Base-by-base conservation (phyloP, 2,329 filamentous ascomycete genomes). In the Herpotrichia juniperi region DNA sequence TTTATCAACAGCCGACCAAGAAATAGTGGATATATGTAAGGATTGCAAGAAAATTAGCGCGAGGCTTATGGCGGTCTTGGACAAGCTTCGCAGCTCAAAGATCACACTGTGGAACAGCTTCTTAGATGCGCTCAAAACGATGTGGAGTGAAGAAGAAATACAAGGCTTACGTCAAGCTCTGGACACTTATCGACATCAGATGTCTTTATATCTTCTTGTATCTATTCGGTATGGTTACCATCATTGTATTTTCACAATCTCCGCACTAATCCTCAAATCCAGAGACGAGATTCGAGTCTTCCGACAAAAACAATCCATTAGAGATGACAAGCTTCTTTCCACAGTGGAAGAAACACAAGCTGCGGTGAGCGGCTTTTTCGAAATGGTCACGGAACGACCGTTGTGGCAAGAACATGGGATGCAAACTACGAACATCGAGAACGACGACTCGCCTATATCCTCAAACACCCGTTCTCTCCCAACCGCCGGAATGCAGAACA, bases 111-210 rank as follows among this genome's bases (percentile, higher is more conserved):
- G 50, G 54, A 22, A 2, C 5, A 57, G 50, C 28, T 57, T 53
- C 32, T 8, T 19, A 12, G 21, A 16, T 30, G 53, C 53, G 2
- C 26, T 59, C 7, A 30, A 21, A 14, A 50, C 40, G 5, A 21
- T 59, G 0, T 59, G 53, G 56, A 50, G 16, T 16, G 12, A 54
- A n/a, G 17, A 16, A 8, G 42, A 59, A 16, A 35, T 59, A 10
- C 31, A 46, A 2, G 16, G 14, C 1, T 42, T 56, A 7, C 16
- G 9, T 2, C n/a, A 39, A 11, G 44, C 31, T 4, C 24, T 59
- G 26, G 45, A 54, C 12, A 48, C 16, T 24, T 58, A 51, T 32
- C 17, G 53, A n/a, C 50, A 54, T 14, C 50, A 56, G 19, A 49
- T 57, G 11, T 40, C 45, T 2, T 28, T 58, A 35, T 44, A 44